Conservation (phyloP, 2,329 filamentous ascomycete species). For the Clonostachys rhizophaga region DNA sequence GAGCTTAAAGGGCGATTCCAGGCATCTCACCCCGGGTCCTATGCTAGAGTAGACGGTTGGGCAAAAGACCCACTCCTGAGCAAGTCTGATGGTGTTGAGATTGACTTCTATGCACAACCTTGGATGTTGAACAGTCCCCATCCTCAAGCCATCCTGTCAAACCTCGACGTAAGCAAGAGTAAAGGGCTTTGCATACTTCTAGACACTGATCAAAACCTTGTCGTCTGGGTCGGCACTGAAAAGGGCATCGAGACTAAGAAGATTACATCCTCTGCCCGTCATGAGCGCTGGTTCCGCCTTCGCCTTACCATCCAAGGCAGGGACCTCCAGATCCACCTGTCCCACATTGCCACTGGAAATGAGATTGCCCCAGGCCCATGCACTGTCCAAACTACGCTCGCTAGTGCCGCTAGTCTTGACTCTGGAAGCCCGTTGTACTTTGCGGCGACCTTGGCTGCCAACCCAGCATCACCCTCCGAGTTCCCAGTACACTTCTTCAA, state of each 20-base stretch:
- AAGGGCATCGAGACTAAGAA: background rate
- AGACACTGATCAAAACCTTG: background rate
- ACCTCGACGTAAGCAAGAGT: background rate
- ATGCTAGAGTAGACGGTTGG: background rate
- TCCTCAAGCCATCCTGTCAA: conserved; percentile 2
- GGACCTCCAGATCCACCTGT: conserved; percentile 2
- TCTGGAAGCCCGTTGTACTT: conserved; percentile 1
- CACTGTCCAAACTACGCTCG: background rate
- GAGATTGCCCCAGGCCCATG: conserved; percentile 2
- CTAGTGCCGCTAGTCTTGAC: background rate
- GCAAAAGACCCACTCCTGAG: background rate
- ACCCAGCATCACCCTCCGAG: background rate
- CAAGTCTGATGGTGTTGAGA: background rate
- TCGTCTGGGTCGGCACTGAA: background rate
- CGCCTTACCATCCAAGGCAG: conserved; percentile 2
- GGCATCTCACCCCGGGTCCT: background rate
- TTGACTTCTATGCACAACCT: conserved; percentile 1
- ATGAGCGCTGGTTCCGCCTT: conserved; percentile 4
- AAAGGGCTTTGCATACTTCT: background rate
- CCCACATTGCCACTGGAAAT: conserved; percentile 2
- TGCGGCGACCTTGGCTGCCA: conserved; percentile 1
- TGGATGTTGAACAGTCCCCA: conserved; percentile 2
- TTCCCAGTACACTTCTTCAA: conserved; percentile 7
- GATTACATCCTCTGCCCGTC: background rate
- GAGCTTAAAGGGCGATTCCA: background rate